Evolutionary conservation across 257 asterid genomes (phyloP).

Genomic region (Solanum bulbocastanum): DNA sequence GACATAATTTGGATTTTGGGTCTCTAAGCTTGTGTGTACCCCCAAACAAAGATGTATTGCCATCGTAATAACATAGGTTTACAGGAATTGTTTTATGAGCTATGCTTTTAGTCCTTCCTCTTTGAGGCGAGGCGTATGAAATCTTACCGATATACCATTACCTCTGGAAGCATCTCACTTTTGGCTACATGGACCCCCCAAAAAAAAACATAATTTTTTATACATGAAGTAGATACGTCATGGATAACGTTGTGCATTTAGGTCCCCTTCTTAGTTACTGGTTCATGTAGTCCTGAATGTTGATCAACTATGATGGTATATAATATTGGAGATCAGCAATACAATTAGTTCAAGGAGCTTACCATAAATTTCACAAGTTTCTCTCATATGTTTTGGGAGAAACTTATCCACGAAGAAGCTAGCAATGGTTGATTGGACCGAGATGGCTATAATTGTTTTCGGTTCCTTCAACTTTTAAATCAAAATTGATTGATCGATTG

Average conservation of each 20-base stretch:
- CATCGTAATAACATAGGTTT: neutral
- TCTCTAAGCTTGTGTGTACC: neutral
- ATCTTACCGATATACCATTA: neutral
- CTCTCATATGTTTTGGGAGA: neutral
- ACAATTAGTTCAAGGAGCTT: neutral
- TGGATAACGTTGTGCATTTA: neutral
- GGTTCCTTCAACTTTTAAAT: neutral
- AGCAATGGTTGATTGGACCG: neutral
- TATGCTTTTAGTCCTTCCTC: neutral
- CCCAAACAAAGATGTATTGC: neutral
- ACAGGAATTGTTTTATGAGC: neutral
- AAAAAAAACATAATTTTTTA: neutral
- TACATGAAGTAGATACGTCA: neutral
- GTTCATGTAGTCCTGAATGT: neutral
- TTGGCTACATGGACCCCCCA: neutral
- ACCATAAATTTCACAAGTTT: neutral
- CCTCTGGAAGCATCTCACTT: neutral
- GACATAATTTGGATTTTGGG: neutral
- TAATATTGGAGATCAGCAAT: neutral
- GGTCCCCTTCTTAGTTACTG: neutral
- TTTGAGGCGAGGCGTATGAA: neutral
- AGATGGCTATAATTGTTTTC: neutral
- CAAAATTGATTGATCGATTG: neutral
- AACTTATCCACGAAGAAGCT: neutral
- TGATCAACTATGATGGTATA: neutral